A percentile compares a stretch with the other conserved stretches of the same genome.
These are phyloP conservation scores for Phytophthora constricta DNA, from an alignment of 352 stramenopile species.

Conservation along the genomic window DNA sequence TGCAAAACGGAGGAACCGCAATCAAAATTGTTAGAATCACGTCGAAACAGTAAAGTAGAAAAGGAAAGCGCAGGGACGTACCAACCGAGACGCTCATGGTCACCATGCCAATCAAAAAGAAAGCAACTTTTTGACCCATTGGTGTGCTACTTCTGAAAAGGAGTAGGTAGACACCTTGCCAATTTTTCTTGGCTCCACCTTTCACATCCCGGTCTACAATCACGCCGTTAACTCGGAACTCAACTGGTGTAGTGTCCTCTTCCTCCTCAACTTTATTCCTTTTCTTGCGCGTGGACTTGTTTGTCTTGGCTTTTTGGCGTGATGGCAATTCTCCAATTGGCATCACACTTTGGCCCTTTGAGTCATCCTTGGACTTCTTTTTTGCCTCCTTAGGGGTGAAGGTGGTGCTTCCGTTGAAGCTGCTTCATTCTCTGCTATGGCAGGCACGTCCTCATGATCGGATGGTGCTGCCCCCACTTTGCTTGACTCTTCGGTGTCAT, in stretches of 20 bases:
- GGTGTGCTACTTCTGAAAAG: conserved; percentile 79
- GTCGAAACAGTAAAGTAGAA: conserved; percentile 10
- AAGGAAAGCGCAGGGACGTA: conserved; percentile 30
- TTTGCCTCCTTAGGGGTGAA: not conserved
- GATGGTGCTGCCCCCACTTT: conserved; percentile 21
- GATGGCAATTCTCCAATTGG: conserved; percentile 34
- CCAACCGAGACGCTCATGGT: conserved; percentile 66
- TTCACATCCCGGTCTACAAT: conserved; percentile 72
- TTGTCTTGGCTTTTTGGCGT: conserved; percentile 25
- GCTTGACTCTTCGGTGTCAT: conserved; percentile 23
- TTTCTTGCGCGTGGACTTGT: conserved; percentile 37
- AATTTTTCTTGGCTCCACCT: conserved; percentile 63
- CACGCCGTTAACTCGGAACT: conserved; percentile 75
- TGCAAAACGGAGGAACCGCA: conserved; percentile 14
- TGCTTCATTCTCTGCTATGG: conserved; percentile 8
- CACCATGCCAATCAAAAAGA: conserved; percentile 74
- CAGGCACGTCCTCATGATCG: conserved; percentile 18
- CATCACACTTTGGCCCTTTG: conserved; percentile 28
- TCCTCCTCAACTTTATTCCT: conserved; percentile 35
- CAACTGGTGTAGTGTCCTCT: conserved; percentile 26
- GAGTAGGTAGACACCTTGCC: conserved; percentile 75
- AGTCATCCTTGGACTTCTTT: not conserved
- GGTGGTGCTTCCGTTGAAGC: not conserved
- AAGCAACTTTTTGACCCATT: conserved; percentile 65
- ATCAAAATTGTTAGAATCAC: not conserved